Conservation (phyloP, 2,329 filamentous ascomycete species). For the Xylariomycetidae sp. region DNA sequence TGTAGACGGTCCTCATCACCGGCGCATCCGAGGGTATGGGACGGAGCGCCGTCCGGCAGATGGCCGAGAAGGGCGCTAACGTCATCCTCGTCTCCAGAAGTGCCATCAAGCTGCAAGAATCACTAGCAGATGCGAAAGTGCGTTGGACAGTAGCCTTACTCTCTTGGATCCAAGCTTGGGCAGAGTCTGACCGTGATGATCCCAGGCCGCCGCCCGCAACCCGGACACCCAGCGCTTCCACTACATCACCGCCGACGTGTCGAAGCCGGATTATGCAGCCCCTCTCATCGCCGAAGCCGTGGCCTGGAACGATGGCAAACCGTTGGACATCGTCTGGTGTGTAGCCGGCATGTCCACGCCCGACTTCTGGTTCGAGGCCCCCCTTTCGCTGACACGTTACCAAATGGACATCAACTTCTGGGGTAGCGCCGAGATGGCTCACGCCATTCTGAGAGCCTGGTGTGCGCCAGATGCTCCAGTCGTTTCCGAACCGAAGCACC, state of each 20-base stretch:
- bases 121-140: conserved; percentile 48
- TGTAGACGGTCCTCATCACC: conserved; percentile 80
- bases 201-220: conserved; percentile 60
- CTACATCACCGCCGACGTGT: conserved; percentile 79
- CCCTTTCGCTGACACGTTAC: conserved; percentile 59
- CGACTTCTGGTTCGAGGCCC: conserved; percentile 71
- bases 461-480: conserved; percentile 45
- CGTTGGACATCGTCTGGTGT: conserved; percentile 88
- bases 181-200: no score
- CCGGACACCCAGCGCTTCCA: conserved; percentile 71
- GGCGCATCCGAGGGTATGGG: conserved; percentile 94
- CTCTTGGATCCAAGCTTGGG: no score
- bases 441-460: conserved; percentile 74
- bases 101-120: conserved; percentile 65
- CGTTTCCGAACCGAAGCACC: conserved; percentile 58
- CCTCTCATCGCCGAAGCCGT: conserved; percentile 68
- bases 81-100: conserved; percentile 81
- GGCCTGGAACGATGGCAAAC: conserved; percentile 68
- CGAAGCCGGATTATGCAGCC: conserved; percentile 62
- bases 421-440: conserved; percentile 79
- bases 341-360: conserved; percentile 73
- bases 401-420: conserved; percentile 96
- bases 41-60: conserved; percentile 64
- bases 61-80: conserved; percentile 80
- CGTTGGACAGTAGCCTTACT: neutral